Conservation (phyloP, 805 yeast species). For the Metschnikowia henanensis region DNA sequence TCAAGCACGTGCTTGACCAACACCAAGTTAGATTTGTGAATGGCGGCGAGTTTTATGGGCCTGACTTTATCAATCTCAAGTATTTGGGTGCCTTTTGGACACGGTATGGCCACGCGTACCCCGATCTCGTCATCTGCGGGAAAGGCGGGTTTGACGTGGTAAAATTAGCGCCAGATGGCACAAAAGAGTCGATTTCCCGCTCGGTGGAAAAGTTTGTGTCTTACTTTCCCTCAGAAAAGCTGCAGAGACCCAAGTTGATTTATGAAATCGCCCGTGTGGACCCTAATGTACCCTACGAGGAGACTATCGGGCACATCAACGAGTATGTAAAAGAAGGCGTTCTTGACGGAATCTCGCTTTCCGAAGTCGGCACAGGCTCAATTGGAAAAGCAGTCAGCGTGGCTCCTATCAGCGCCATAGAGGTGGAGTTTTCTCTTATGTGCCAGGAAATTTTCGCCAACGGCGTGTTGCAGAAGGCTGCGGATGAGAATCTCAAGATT, state of each 20-base stretch:
- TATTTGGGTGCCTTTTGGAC: conserved; percentile 57
- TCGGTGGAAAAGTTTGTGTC: conserved; percentile 47
- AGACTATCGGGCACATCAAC: conserved; percentile 54
- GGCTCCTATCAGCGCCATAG: conserved; percentile 65
- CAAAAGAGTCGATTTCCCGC: conserved; percentile 43
- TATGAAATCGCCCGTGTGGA: conserved; percentile 79
- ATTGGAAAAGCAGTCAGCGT: conserved; percentile 57
- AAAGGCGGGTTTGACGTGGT: conserved; percentile 59
- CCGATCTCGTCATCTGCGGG: conserved; percentile 56
- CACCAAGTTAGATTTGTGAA: conserved; percentile 62
- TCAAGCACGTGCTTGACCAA: conserved; percentile 40
- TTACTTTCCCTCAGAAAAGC: conserved; percentile 28
- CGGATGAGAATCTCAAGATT: conserved; percentile 60
- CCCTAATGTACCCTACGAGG: conserved; percentile 52
- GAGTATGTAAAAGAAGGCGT: conserved; percentile 62
- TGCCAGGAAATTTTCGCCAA: conserved; percentile 58
- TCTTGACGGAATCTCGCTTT: conserved; percentile 69
- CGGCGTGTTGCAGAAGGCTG: conserved; percentile 62
- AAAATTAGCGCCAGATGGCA: conserved; percentile 48
- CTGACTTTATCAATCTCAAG: conserved; percentile 50
- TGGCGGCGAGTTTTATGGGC: conserved; percentile 80
- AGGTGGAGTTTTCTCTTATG: conserved; percentile 76
- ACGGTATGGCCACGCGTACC: conserved; percentile 55
- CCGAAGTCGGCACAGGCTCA: conserved; percentile 68
- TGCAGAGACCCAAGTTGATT: conserved; percentile 34